Base-by-base conservation (phyloP, 1,284 basidiomycete genomes). In the Boletus sp. region DNA sequence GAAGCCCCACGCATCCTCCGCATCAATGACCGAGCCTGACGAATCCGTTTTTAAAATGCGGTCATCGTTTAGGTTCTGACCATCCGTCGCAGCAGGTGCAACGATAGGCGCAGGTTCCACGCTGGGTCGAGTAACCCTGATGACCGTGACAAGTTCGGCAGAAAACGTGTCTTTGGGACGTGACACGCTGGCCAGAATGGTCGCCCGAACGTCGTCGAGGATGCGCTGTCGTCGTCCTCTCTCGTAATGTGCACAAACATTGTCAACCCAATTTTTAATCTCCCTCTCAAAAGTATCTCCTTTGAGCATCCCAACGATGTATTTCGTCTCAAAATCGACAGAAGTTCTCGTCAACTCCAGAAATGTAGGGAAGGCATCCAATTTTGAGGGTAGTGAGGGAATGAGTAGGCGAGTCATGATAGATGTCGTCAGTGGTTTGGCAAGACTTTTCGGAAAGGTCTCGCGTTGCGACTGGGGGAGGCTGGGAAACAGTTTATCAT, bases 221-320 rank as follows among this genome's bases (percentile, higher is more conserved):
- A 89, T 76, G 44, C 74, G 71, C 25, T 77, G 68, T 8, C 88
- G 74, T 53, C 87, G 69, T 58, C 80, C 79, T 50, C 80, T 78
- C 64, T 89, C 88, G 58, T 88, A 91, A 64, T 91, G 88, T 3
- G 74, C 68, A 25, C 77, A 75, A 16, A 87, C 71, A 3, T 75
- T 75, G 45, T 80, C 74, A 4, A 74, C 76, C 88, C 88, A 91
- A 5, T 64, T 53, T 61, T 75, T 73, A 44, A 88, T 73, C 16
- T 78, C 70, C 29, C 69, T 69, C 37, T 84, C 80, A 7, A 70
- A 68, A 6, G 55, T 50, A 4, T 74, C 74, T 41, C 76, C 77
- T 13, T 76, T 75, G 8, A 83, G 68, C 49, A 81, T 56, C 10
- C 63, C 64, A n/a, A 75, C 60, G 17, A 84, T 62, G 50, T 77